Evolutionary conservation across 2,329 filamentous ascomycete genomes (phyloP).

Genomic region (Aspergillus vadensis): DNA sequence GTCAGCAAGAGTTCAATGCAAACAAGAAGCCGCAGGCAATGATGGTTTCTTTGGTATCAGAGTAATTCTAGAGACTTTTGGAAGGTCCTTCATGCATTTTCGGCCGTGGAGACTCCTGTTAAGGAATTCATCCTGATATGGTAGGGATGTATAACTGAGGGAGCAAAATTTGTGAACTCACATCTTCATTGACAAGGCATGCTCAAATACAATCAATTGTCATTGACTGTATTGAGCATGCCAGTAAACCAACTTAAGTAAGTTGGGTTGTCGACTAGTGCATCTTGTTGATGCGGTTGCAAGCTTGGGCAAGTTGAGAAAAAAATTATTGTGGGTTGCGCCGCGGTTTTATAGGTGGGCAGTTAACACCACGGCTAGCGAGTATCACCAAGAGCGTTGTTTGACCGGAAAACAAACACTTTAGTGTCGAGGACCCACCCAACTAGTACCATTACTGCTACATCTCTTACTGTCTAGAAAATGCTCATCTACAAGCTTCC

Average conservation of each 20-base stretch:
- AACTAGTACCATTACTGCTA: background rate
- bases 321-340: conserved; percentile 25
- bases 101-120: too few species aligned
- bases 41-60: too few species aligned
- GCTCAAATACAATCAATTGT: background rate
- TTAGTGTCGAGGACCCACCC: background rate
- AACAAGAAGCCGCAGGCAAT: too few species aligned
- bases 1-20: too few species aligned
- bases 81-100: too few species aligned
- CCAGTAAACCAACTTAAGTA: background rate
- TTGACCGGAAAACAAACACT: conserved; percentile 23
- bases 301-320: conserved; percentile 19
- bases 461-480: background rate
- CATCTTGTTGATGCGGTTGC: conserved; percentile 13
- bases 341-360: conserved; percentile 22
- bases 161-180: too few species aligned
- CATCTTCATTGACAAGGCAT: background rate
- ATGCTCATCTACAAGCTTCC: background rate
- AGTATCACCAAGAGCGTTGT: conserved; percentile 16
- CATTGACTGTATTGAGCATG: background rate
- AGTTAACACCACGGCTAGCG: conserved; percentile 19
- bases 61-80: too few species aligned
- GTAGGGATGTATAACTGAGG: too few species aligned
- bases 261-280: conserved; percentile 2
- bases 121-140: too few species aligned